phyloP scores from a whole-genome alignment of 2,329 filamentous ascomycete genomes.

The Scortechinia acanthostroma region DNA sequence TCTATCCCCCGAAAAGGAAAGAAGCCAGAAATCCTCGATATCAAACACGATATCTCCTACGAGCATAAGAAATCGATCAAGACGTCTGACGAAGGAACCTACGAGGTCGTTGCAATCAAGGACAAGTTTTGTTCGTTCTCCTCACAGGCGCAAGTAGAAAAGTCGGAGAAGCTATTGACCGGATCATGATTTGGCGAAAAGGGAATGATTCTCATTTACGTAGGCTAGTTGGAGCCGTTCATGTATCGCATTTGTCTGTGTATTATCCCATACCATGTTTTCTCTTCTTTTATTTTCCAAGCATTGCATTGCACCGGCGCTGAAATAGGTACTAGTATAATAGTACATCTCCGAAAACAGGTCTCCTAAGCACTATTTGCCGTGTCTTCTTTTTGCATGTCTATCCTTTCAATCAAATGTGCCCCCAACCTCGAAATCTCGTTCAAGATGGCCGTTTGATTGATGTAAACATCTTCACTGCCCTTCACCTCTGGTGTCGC shows the following conservation, averaged over 20 bases:
- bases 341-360: not conserved
- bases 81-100: constrained; percentile 89
- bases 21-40: constrained; percentile 77
- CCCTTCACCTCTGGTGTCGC: not conserved
- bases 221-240: too few species aligned
- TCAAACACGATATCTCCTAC: constrained; percentile 77
- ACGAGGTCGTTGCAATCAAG: constrained; percentile 94
- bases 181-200: not conserved
- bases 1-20: constrained; percentile 75
- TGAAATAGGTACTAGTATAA: not conserved
- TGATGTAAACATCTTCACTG: not conserved
- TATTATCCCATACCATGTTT: not conserved
- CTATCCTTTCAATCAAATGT: not conserved
- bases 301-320: constrained; percentile 2
- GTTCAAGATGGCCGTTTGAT: not conserved
- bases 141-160: not conserved
- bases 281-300: not conserved
- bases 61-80: constrained; percentile 75
- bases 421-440: not conserved
- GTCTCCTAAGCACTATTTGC: too few species aligned
- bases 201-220: not conserved
- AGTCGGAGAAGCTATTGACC: not conserved
- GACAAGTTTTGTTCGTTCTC: constrained; percentile 87
- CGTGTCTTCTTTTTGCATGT: too few species aligned
- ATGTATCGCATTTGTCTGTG: not conserved